A percentile compares a stretch with the other conserved stretches of the same genome.
phyloP scores from a whole-genome alignment of 257 asterid genomes.

The Cordia subcordata region DNA sequence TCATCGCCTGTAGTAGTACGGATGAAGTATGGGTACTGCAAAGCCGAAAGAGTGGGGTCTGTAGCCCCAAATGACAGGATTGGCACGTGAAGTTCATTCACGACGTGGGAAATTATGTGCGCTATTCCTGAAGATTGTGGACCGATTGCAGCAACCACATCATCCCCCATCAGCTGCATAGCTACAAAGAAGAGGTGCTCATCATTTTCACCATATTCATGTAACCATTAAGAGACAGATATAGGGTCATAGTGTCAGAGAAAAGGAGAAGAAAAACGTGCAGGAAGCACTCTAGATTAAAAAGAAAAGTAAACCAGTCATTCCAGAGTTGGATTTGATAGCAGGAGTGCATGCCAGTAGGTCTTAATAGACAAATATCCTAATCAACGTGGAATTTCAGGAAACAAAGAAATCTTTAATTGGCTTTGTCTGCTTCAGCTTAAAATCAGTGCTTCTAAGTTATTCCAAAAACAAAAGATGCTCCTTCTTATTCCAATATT shows the following conservation, averaged over 20 bases:
- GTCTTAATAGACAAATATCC: too few relatives aligned
- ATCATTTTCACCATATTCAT: constrained; percentile 21
- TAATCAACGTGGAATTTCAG: too few relatives aligned
- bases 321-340: too few relatives aligned
- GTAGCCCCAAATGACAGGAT: constrained; percentile 66
- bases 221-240: constrained; percentile 19
- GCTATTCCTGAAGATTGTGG: constrained; percentile 78
- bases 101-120: constrained; percentile 49
- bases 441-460: too few relatives aligned
- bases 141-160: constrained; percentile 57
- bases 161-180: constrained; percentile 51
- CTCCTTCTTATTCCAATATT: too few relatives aligned
- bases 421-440: too few relatives aligned
- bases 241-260: not conserved
- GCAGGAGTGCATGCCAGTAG: too few relatives aligned
- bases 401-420: too few relatives aligned
- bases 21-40: constrained; percentile 57
- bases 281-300: not conserved
- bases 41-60: constrained; percentile 66
- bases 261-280: too few relatives aligned
- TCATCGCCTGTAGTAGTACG: constrained; percentile 43
- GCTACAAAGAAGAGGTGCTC: too few relatives aligned
- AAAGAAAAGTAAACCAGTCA: too few relatives aligned
- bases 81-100: constrained; percentile 63
- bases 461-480: too few relatives aligned